Evolutionary conservation across 108 stramenopile genomes (phyloP), one percentile per base, ranked within the genome.

Genomic region (Nitzschia sp.): DNA sequence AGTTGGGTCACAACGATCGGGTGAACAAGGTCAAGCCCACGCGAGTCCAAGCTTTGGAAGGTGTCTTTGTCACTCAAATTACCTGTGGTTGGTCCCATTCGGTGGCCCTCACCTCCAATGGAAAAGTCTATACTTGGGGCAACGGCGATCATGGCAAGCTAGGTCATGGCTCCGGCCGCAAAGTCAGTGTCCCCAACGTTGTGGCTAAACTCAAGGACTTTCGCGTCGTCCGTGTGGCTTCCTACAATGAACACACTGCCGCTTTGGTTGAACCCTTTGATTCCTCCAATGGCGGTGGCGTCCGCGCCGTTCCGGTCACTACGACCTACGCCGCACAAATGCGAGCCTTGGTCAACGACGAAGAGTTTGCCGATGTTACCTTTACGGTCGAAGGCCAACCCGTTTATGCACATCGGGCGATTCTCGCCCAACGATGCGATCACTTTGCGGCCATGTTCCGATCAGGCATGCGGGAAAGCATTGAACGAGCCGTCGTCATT

Each of bases 171-270:
- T 88, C 78, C 41, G 84, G 81, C 34, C 81, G 90, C 42, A 95
- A 95, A 74, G 93, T 96, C 6, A 83, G 88, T 22, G 84, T 91
- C 10, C 96, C 96, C 7, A 84, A 88, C 60, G 63, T 87, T 37
- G 89, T 97, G 9, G 95, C 93, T 46, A 89, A 88, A n/a, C 78
- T 97, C 6, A 87, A 92, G 41, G 85, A 87, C 37, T 84, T 88
- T 55, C 85, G 86, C 12, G 95, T 97, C 10, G 89, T 94, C 29
- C 83, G 90, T 53, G 89, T 97, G 17, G 96, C 96, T n/a, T 94
- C 93, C 14, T 97, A 97, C 86, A 97, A 97, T 70, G 96, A 97
- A 72, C 96, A 97, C 68, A 97, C 96, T 14, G 93, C 95, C n/a
- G 94, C 94, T 0, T 66, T 97, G 40, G 90, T 93, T 21, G 92